Conservation (phyloP, 2,329 filamentous ascomycete genomes). For the Alternaria sp. region DNA sequence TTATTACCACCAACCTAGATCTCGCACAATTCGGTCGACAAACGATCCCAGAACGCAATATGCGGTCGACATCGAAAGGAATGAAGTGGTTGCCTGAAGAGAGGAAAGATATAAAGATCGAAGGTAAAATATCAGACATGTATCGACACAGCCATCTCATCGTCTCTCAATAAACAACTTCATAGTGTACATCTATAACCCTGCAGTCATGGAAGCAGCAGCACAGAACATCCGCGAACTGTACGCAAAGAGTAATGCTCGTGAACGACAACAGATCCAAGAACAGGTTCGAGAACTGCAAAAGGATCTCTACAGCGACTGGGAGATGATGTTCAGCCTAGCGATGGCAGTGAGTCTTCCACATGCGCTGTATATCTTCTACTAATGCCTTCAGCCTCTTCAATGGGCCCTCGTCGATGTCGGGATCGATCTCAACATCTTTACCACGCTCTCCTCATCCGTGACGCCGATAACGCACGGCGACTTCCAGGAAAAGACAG, state of each 20-base stretch:
- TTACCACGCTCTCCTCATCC: slow-evolving; percentile 1
- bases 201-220: slow-evolving; percentile 31
- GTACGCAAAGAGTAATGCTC: slow-evolving; percentile 27
- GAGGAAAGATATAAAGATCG: neutral
- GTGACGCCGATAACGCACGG: slow-evolving; percentile 17
- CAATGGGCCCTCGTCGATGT: neutral
- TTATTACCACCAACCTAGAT: neutral
- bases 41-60: neutral
- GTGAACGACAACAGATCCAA: slow-evolving; percentile 31
- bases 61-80: neutral
- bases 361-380: neutral
- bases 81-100: neutral
- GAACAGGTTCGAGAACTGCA: slow-evolving; percentile 38
- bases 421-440: neutral
- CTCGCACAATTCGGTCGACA: neutral
- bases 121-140: neutral
- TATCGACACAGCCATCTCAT: neutral
- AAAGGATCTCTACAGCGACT: slow-evolving; percentile 34
- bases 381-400: slow-evolving; percentile 1
- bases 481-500: slow-evolving; percentile 30
- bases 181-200: neutral
- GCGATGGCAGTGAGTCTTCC: neutral
- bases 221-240: slow-evolving; percentile 30
- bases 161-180: neutral
- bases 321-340: slow-evolving; percentile 30